Evolutionary conservation across 2,329 filamentous ascomycete species (phyloP).

Genomic region (Pyrenophora graminea): DNA sequence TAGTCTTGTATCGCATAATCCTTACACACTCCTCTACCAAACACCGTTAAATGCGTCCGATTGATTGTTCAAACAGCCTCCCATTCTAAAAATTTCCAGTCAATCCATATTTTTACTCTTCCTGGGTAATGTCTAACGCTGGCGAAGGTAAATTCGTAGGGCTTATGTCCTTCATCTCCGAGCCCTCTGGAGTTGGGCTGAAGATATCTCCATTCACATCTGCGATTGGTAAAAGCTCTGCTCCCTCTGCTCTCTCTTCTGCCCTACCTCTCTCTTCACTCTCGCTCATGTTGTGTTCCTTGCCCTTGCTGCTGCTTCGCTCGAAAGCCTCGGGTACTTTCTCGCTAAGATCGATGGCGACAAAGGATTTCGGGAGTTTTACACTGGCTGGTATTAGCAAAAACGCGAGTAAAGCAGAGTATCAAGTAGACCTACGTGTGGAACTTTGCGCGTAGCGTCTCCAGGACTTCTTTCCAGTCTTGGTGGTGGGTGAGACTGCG

Average conservation of each 20-base stretch:
- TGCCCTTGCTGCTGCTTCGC: slow-evolving; percentile 21
- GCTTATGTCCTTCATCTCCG: slow-evolving; percentile 9
- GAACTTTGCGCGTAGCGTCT: slow-evolving; percentile 92
- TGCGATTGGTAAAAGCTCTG: slow-evolving; percentile 10
- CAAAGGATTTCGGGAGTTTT: slow-evolving; percentile 57
- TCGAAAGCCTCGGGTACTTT: slow-evolving; percentile 53
- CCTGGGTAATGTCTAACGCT: slow-evolving; percentile 13
- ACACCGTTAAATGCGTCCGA: no score
- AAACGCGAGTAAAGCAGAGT: neutral
- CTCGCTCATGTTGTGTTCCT: slow-evolving; percentile 25
- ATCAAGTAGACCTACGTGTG: slow-evolving; percentile 70
- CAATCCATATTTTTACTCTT: neutral
- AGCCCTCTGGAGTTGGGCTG: neutral
- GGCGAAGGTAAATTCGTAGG: slow-evolving; percentile 13
- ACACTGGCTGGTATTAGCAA: slow-evolving; percentile 40
- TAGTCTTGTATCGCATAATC: no score
- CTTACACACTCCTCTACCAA: no score
- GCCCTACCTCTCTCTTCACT: slow-evolving; percentile 23
- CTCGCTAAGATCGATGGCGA: slow-evolving; percentile 56
- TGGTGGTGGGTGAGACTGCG: slow-evolving; percentile 87
- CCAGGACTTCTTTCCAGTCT: slow-evolving; percentile 97
- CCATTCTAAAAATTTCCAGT: neutral
- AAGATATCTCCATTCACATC: slow-evolving; percentile 7
- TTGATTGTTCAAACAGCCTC: neutral
- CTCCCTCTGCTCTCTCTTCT: slow-evolving; percentile 21